phyloP scores from a whole-genome alignment of 805 yeast genomes.

The Starmerella tilneyi region DNA sequence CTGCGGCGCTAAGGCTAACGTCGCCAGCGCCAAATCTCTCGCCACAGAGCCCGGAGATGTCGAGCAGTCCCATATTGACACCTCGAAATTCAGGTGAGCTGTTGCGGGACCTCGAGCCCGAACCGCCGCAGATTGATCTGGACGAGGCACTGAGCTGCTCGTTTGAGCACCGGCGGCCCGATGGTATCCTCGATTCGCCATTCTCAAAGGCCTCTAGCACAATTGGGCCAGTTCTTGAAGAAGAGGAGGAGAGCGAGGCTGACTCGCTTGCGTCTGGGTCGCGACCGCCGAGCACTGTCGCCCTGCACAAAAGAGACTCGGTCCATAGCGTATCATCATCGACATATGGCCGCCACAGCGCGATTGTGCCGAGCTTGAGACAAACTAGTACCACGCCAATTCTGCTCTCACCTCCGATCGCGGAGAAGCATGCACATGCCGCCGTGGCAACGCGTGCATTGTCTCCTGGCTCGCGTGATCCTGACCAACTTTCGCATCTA shows the following conservation, averaged over 20 bases:
- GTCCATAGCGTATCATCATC: constrained; percentile 8
- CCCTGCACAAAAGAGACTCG: constrained; percentile 13
- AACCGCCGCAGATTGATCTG: constrained; percentile 22
- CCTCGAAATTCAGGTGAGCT: constrained; percentile 14
- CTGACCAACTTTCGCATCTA: constrained; percentile 21
- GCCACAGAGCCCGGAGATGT: constrained; percentile 7
- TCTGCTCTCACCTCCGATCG: constrained; percentile 5
- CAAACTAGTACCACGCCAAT: constrained; percentile 1
- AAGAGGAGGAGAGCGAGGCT: constrained; percentile 17
- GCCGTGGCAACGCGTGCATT: neutral
- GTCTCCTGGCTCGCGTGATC: too few relatives aligned
- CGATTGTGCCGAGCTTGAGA: constrained; percentile 1
- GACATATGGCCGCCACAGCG: constrained; percentile 1
- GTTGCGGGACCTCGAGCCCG: constrained; percentile 5
- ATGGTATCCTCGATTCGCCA: constrained; percentile 23
- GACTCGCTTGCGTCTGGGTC: constrained; percentile 12
- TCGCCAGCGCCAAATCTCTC: constrained; percentile 4
- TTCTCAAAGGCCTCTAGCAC: constrained; percentile 18
- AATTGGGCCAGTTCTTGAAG: constrained; percentile 26
- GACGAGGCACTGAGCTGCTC: constrained; percentile 25
- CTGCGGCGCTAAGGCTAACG: neutral
- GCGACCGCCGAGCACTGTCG: neutral
- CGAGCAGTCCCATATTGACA: constrained; percentile 8
- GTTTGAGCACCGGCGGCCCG: constrained; percentile 20
- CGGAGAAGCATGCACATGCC: too few relatives aligned